Evolutionary conservation across 805 yeast species (phyloP), one percentile per base, ranked within the genome.

Genomic region (Lachancea thermotolerans): DNA sequence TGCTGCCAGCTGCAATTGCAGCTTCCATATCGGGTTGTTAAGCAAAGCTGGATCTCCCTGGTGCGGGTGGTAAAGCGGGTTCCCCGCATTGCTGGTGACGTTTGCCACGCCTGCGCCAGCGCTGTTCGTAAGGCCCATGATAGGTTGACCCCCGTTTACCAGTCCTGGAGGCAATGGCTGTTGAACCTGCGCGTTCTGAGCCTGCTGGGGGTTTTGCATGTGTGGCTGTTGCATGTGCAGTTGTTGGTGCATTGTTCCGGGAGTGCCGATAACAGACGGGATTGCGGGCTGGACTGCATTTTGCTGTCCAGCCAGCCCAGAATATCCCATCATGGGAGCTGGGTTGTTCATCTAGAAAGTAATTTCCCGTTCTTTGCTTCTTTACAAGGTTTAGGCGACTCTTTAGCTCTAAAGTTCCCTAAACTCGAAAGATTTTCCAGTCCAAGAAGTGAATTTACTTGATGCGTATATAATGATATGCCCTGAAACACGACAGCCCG

Each of bases 11-110:
- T 61, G 65, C 44, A 64, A 47, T 49, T 65, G 69, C 16, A 65
- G 44, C 46, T 65, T 64, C 69, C 69, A 65, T 37, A 62, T 59
- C 10, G 64, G 63, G 38, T 64, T 61, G 39, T 58, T 61, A 39
- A 61, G 41, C 42, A 64, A 46, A 1, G 57, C 41, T 14, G 63
- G 62, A 37, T 64, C 67, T 31, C 59, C 64, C 12, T 62, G 45
- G 52, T 60, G 67, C 14, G 68, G 67, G 43, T 65, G 69, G 41
- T 54, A 60, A 12, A 54, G 50, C 15, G 69, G 67, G 49, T 64
- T 63, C 37, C 55, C 62, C 4, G 59, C 55, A 40, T 62, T 63
- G 17, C 21, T 28, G 11, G 36, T 29, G n/a, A n/a, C 33, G 12
- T 32, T 25, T n/a, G 17, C 14, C 14, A 11, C 33, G 33, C 37